Percentiles rank a stretch among this genome's conserved stretches.
Conservation (phyloP, 2,329 filamentous ascomycete species). For the Calonectria montana region DNA sequence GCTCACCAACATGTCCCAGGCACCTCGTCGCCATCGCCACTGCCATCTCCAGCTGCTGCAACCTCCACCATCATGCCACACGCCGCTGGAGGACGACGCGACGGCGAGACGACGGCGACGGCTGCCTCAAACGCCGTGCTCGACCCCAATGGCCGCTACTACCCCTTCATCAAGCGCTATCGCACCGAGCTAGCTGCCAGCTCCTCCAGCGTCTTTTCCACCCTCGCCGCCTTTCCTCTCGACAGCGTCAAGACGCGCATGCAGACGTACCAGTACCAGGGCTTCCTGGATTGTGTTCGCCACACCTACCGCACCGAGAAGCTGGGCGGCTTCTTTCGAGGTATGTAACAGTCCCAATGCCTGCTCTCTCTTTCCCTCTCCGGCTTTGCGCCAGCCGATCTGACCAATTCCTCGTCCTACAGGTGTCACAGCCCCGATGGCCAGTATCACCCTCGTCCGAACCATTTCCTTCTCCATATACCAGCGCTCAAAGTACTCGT, state of each 20-base stretch:
- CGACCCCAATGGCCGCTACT: conserved; percentile 45
- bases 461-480: conserved; percentile 86
- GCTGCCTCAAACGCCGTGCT: conserved; percentile 25
- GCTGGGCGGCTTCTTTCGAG: conserved; percentile 82
- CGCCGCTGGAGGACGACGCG: conserved; percentile 44
- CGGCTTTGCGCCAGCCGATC: not conserved
- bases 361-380: not conserved
- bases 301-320: conserved; percentile 82
- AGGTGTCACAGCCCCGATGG: conserved; percentile 85
- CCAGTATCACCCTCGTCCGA: conserved; percentile 80
- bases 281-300: conserved; percentile 78
- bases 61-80: conserved; percentile 41
- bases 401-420: conserved; percentile 25
- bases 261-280: conserved; percentile 85
- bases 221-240: conserved; percentile 83
- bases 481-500: conserved; percentile 78
- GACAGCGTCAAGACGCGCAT: conserved; percentile 92
- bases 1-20: conserved; percentile 53
- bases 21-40: conserved; percentile 44
- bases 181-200: conserved; percentile 84
- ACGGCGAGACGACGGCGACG: conserved; percentile 41
- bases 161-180: conserved; percentile 75
- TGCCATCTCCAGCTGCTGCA: conserved; percentile 41
- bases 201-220: conserved; percentile 81
- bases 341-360: conserved; percentile 55